These are phyloP conservation scores for Suhomyces anneliseae DNA, from an alignment of 1,139 yeast species.

Conservation along the genomic window DNA sequence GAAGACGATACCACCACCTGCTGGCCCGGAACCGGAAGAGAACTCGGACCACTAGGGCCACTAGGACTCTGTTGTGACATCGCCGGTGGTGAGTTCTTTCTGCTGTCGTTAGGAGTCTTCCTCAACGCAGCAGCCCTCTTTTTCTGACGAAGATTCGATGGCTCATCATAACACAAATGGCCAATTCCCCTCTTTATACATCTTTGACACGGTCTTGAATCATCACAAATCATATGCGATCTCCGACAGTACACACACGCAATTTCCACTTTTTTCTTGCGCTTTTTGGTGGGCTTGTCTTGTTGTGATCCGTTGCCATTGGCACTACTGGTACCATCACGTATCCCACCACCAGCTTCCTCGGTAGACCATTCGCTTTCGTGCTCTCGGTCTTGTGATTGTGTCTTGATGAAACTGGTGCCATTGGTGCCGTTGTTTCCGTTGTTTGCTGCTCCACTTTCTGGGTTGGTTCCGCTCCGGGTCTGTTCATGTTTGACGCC, in stretches of 20 bases:
- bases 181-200: conserved; percentile 88
- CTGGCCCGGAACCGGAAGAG: conserved; percentile 6
- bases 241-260: conserved; percentile 94
- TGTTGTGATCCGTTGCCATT: conserved; percentile 1
- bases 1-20: conserved; percentile 4
- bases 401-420: background rate
- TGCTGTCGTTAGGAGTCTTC: conserved; percentile 7
- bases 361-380: conserved; percentile 9
- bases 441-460: background rate
- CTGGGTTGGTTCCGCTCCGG: conserved; percentile 3
- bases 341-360: background rate
- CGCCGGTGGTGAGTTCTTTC: conserved; percentile 8
- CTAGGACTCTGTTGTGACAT: conserved; percentile 5
- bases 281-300: conserved; percentile 12
- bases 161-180: conserved; percentile 85
- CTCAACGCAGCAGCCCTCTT: conserved; percentile 38
- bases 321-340: background rate
- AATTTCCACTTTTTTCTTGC: conserved; percentile 58
- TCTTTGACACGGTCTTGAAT: conserved; percentile 79
- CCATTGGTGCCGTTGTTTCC: background rate
- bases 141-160: conserved; percentile 45
- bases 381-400: background rate
- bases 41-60: background rate
- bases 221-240: conserved; percentile 94
- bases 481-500: conserved; percentile 3